Evolutionary conservation across 2,329 filamentous ascomycete species (phyloP).

Genomic region (Colletotrichum agaves): DNA sequence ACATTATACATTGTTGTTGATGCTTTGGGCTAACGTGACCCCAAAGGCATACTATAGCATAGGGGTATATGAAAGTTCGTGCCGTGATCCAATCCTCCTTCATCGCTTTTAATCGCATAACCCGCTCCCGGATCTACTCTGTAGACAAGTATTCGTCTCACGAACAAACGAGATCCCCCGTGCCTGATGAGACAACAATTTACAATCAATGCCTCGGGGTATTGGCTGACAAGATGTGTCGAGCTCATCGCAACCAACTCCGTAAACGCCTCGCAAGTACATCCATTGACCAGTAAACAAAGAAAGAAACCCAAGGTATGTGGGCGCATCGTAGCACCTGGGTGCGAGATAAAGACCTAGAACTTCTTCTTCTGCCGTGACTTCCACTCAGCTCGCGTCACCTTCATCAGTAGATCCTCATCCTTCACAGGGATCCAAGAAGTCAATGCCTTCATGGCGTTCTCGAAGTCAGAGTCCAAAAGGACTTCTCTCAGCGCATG

Average conservation of each 20-base stretch:
- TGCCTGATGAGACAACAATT: not conserved
- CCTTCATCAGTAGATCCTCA: conserved; percentile 91
- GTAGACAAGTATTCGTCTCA: not conserved
- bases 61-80: conserved; percentile 28
- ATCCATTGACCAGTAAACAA: conserved; percentile 12
- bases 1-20: conserved; percentile 32
- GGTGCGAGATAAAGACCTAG: conserved; percentile 40
- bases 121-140: not conserved
- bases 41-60: conserved; percentile 7
- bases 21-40: not conserved
- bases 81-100: not conserved
- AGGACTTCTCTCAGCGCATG: conserved; percentile 90
- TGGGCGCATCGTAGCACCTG: not conserved
- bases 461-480: conserved; percentile 94
- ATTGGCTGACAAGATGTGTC: conserved; percentile 23
- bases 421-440: conserved; percentile 95
- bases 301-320: conserved; percentile 3
- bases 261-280: conserved; percentile 28
- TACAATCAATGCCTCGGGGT: conserved; percentile 13
- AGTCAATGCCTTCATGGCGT: conserved; percentile 96
- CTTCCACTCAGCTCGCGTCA: conserved; percentile 89
- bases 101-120: not conserved
- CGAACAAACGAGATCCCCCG: conserved; percentile 12
- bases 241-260: conserved; percentile 23
- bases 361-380: conserved; percentile 59